Percentiles rank a stretch among this genome's conserved stretches.
phyloP scores from a whole-genome alignment of 2,329 filamentous ascomycete species.

The Epichloe sp. region DNA sequence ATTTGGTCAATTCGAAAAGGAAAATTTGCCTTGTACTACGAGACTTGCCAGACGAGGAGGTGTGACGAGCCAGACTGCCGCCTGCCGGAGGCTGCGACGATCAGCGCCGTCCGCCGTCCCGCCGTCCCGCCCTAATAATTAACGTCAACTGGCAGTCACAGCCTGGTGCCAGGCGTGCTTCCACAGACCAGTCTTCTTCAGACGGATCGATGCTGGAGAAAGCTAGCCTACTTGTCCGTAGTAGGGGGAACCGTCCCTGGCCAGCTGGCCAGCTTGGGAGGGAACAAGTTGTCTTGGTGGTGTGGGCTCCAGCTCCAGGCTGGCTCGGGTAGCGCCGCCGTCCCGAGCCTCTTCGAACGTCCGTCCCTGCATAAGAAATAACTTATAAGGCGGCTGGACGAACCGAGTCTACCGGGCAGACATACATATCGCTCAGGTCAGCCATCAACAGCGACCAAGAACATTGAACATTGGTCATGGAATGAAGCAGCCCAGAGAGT shows the following conservation, averaged over 20 bases:
- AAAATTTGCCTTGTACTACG: neutral
- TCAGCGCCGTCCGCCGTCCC: constrained; percentile 1
- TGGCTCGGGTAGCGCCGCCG: constrained; percentile 6
- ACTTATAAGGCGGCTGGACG: too few relatives aligned
- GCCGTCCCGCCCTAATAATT: neutral
- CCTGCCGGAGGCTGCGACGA: constrained; percentile 4
- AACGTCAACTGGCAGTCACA: too few relatives aligned
- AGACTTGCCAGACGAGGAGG: neutral
- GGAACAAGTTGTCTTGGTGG: neutral
- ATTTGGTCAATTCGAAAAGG: neutral
- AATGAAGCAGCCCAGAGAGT: too few relatives aligned
- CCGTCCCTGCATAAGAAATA: neutral
- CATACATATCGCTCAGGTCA: neutral
- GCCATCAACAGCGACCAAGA: neutral
- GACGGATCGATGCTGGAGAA: too few relatives aligned
- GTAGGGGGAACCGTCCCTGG: too few relatives aligned
- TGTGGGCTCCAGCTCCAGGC: neutral
- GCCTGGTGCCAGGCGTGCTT: too few relatives aligned
- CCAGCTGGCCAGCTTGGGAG: too few relatives aligned
- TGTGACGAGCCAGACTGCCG: constrained; percentile 4
- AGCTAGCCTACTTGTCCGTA: too few relatives aligned
- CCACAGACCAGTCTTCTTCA: too few relatives aligned
- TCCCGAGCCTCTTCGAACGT: constrained; percentile 2
- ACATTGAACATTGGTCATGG: too few relatives aligned
- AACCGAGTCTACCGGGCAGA: neutral